Percentiles rank a stretch among this genome's conserved stretches.
Evolutionary conservation across 1,284 basidiomycete genomes (phyloP).

Genomic region (Dichomitus squalens): DNA sequence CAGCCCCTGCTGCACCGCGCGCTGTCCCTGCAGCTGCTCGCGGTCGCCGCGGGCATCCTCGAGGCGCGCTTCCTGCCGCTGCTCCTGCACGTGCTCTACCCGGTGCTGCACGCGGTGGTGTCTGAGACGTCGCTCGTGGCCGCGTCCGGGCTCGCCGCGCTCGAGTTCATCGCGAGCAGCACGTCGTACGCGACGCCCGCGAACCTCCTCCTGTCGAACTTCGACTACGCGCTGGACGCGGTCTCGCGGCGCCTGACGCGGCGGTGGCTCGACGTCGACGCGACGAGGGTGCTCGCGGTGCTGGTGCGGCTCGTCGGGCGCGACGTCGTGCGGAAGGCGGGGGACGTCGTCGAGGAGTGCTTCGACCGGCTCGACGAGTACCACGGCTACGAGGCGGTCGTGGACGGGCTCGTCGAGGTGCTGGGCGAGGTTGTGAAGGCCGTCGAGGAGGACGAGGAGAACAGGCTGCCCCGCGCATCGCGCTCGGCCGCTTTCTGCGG

Average conservation of each 20-base stretch:
- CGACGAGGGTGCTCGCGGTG: slow-evolving; percentile 78
- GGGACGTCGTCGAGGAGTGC: slow-evolving; percentile 92
- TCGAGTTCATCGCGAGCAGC: slow-evolving; percentile 68
- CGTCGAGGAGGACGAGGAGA: slow-evolving; percentile 58
- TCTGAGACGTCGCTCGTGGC: slow-evolving; percentile 70
- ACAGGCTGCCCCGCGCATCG: slow-evolving; percentile 12
- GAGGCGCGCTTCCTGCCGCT: slow-evolving; percentile 68
- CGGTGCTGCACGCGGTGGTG: slow-evolving; percentile 80
- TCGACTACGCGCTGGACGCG: slow-evolving; percentile 91
- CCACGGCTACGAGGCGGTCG: slow-evolving; percentile 85
- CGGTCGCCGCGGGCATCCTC: slow-evolving; percentile 67
- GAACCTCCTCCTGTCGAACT: slow-evolving; percentile 87
- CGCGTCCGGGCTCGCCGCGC: slow-evolving; percentile 68
- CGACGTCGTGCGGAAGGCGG: slow-evolving; percentile 83
- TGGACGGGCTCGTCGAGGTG: slow-evolving; percentile 88
- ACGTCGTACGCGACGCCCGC: slow-evolving; percentile 83
- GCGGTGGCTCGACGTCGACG: slow-evolving; percentile 77
- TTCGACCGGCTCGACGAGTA: slow-evolving; percentile 93
- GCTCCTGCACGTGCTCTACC: slow-evolving; percentile 83
- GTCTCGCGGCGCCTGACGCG: slow-evolving; percentile 81
- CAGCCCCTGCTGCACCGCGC: slow-evolving; percentile 61
- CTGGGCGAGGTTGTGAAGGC: slow-evolving; percentile 75
- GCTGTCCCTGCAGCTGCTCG: slow-evolving; percentile 72
- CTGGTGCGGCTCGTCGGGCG: slow-evolving; percentile 85
- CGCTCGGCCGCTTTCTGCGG: not conserved